phyloP scores from a whole-genome alignment of 2,329 filamentous ascomycete species.

The Geosmithia morbida region DNA sequence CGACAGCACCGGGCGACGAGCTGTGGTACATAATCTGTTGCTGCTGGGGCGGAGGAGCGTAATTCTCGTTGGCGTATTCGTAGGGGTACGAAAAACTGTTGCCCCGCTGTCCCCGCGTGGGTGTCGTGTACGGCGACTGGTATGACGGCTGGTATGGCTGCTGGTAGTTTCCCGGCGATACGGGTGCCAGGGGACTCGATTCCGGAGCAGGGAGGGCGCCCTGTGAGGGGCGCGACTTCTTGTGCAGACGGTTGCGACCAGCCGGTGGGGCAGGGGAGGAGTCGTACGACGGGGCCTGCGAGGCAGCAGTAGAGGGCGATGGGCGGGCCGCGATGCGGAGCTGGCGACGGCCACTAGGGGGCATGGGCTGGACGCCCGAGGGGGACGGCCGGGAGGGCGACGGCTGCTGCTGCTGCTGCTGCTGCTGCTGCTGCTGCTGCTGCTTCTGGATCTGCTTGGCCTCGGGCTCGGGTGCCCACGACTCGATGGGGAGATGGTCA shows the following conservation, averaged over 20 bases:
- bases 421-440: too few relatives aligned
- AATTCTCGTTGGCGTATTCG: conserved; percentile 39
- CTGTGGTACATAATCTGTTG: conserved; percentile 9
- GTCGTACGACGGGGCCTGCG: conserved; percentile 20
- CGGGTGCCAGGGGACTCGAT: conserved; percentile 36
- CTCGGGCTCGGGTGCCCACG: conserved; percentile 66
- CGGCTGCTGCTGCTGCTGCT: too few relatives aligned
- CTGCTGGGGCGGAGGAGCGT: conserved; percentile 18
- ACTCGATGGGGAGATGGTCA: conserved; percentile 63
- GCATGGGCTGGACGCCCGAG: conserved; percentile 37
- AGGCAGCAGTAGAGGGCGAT: too few relatives aligned
- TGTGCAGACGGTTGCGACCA: conserved; percentile 48
- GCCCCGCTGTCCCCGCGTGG: conserved; percentile 8
- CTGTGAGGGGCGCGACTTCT: conserved; percentile 37
- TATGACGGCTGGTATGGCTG: conserved; percentile 23
- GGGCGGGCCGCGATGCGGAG: conserved; percentile 35
- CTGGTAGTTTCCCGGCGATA: conserved; percentile 35
- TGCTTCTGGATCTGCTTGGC: conserved; percentile 21
- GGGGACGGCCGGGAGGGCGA: conserved; percentile 25
- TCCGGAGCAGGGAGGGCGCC: conserved; percentile 19
- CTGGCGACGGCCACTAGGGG: conserved; percentile 28
- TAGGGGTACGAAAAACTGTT: conserved; percentile 25
- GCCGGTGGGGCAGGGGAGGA: conserved; percentile 17
- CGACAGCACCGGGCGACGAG: conserved; percentile 11
- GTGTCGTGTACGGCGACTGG: conserved; percentile 6